phyloP scores from a whole-genome alignment of 2,329 filamentous ascomycete species.

The Furcasterigmium furcatum region DNA sequence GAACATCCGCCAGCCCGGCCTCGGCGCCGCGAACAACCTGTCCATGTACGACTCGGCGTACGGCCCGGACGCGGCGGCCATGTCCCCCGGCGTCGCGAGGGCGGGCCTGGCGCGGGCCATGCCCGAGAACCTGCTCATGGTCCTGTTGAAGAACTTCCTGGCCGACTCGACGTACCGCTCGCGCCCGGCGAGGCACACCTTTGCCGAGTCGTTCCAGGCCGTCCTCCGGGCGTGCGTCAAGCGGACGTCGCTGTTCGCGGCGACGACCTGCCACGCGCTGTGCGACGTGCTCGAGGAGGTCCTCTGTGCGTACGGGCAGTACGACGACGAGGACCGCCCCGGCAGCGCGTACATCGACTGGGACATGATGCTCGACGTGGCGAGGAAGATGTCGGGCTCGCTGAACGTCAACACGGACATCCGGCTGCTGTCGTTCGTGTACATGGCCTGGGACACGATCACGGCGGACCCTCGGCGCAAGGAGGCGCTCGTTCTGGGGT shows the following conservation, averaged over 20 bases:
- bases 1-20: constrained; percentile 74
- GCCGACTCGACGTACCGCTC: constrained; percentile 39
- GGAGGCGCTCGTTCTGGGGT: constrained; percentile 65
- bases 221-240: constrained; percentile 72
- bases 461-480: constrained; percentile 65
- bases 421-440: constrained; percentile 77
- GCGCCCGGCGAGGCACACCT: constrained; percentile 57
- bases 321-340: constrained; percentile 36
- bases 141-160: constrained; percentile 78
- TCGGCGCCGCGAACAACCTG: constrained; percentile 36
- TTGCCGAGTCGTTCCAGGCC: constrained; percentile 71
- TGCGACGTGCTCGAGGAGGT: constrained; percentile 88
- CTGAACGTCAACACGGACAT: constrained; percentile 90
- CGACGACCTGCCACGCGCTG: constrained; percentile 81
- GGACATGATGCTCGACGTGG: constrained; percentile 82
- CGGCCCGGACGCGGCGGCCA: constrained; percentile 63
- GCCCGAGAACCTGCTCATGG: constrained; percentile 84
- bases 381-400: constrained; percentile 73
- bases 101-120: constrained; percentile 67
- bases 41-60: constrained; percentile 41
- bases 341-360: constrained; percentile 61
- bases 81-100: constrained; percentile 60
- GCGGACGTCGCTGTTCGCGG: constrained; percentile 76
- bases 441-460: constrained; percentile 73
- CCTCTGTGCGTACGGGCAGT: constrained; percentile 57